phyloP scores from a whole-genome alignment of 208 protist genomes.

The Phytomonas francai region DNA sequence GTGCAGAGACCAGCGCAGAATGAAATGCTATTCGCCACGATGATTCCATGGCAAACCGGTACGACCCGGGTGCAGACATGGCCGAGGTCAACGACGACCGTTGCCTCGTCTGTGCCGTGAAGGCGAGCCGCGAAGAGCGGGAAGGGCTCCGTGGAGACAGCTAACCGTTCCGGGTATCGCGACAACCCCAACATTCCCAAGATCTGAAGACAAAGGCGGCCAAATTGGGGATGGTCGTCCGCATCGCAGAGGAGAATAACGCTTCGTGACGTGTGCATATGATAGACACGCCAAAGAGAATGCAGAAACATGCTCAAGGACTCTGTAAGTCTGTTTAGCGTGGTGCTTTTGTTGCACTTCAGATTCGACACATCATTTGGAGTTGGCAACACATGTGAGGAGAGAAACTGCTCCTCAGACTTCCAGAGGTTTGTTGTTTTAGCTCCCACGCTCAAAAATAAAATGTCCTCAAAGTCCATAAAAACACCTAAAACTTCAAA shows the following conservation, averaged over 20 bases:
- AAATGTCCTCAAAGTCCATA: background rate
- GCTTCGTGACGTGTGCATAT: background rate
- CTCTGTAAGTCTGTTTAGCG: background rate
- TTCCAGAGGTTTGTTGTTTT: constrained; percentile 1
- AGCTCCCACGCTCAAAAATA: background rate
- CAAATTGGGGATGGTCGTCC: background rate
- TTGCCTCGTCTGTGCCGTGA: background rate
- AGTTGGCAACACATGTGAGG: background rate
- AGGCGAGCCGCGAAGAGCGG: background rate
- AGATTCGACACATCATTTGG: background rate
- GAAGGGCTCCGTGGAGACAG: background rate
- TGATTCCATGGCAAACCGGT: constrained; percentile 15
- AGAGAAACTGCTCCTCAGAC: background rate
- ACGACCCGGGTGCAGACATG: constrained; percentile 21
- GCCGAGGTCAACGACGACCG: constrained; percentile 28
- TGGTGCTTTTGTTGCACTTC: background rate
- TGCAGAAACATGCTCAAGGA: background rate
- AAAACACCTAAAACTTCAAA: background rate
- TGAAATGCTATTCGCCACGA: background rate
- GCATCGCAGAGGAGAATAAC: background rate
- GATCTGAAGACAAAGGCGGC: background rate
- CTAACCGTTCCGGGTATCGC: background rate
- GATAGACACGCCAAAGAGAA: background rate
- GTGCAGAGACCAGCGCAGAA: background rate
- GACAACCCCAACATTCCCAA: background rate